A percentile compares a stretch with the other conserved stretches of the same genome.
These are phyloP conservation scores for Puccinellia tenuiflora DNA, from an alignment of 176 grass and related monocot species.

Conservation along the genomic window DNA sequence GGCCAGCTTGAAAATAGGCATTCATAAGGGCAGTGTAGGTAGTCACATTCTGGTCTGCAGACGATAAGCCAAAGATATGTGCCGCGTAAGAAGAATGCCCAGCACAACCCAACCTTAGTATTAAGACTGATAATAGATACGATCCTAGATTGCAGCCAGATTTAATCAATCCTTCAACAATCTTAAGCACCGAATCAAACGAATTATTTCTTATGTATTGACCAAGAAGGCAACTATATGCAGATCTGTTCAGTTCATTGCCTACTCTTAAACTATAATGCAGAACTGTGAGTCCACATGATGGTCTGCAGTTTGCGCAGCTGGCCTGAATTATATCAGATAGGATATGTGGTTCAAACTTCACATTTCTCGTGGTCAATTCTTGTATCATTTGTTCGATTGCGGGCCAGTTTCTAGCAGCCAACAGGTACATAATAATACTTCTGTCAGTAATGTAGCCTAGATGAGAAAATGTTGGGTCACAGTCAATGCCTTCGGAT, in stretches of 20 bases:
- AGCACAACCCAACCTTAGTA: slow-evolving; percentile 48
- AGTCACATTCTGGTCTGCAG: slow-evolving; percentile 53
- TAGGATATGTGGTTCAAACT: slow-evolving; percentile 47
- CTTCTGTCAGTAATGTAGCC: slow-evolving; percentile 47
- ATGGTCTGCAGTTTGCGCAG: slow-evolving; percentile 39
- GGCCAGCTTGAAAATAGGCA: slow-evolving; percentile 56
- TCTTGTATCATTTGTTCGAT: slow-evolving; percentile 41
- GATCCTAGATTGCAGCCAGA: slow-evolving; percentile 46
- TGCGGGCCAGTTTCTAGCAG: slow-evolving; percentile 43
- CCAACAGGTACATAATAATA: slow-evolving; percentile 49
- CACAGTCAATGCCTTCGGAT: slow-evolving; percentile 49
- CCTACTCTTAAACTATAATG: slow-evolving; percentile 39
- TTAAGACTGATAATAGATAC: slow-evolving; percentile 59
- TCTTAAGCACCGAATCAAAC: slow-evolving; percentile 38
- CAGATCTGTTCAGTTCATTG: slow-evolving; percentile 39
- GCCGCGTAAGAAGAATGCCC: slow-evolving; percentile 42
- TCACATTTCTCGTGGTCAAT: slow-evolving; percentile 32
- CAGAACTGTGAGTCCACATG: slow-evolving; percentile 48
- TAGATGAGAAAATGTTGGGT: slow-evolving; percentile 32
- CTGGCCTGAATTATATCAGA: slow-evolving; percentile 49
- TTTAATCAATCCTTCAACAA: slow-evolving; percentile 57
- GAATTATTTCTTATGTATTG: slow-evolving; percentile 48
- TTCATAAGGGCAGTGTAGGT: slow-evolving; percentile 59
- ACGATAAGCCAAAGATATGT: slow-evolving; percentile 46
- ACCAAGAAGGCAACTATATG: slow-evolving; percentile 62